Evolutionary conservation across 192 early-diverging fungal species (phyloP), one percentile per base, ranked within the genome.

Genomic region (Coemansia sp.): DNA sequence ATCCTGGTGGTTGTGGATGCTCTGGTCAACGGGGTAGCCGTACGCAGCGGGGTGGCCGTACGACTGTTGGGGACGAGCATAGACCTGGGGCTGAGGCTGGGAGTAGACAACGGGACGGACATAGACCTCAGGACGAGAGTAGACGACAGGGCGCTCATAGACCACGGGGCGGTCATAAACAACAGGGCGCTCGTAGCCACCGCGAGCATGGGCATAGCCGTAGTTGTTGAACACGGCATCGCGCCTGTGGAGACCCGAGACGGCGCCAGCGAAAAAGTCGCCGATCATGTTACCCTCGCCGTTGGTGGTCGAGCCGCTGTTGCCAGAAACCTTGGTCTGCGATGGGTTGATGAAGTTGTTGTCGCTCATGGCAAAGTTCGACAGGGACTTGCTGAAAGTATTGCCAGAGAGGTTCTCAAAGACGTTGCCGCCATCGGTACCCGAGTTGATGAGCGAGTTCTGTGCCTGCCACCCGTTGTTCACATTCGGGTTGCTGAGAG

Each of bases 261-360:
- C 62, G 35, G 51, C 6, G 13, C 37, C 60, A 16, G 36, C 26
- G 9, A 69, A 57, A 9, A 69, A 18, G 60, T 74, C 69, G 20
- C 73, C 73, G 38, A 81, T 72, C 9, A 60, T 38, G 70, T 81
- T 81, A 51, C 37, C 66, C 35, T 56, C 45, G 36, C 78, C 78
- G 60, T 75, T 81, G 60, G 69, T 60, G 43, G 73, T 75, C 28
- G 46, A 21, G 18, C 78, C 78, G 13, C 31, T 57, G 73, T 81
- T 81, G 31, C 78, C 78, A 20, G 62, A 60, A 18, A 69, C 43
- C 23, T 18, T 42, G 53, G 57, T 51, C 60, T 69, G 24, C 23
- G 66, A 66, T 5, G 72, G 69, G 70, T 81, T 81, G 60, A 75
- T 40, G 16, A 69, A 38, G 72, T 75, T 81, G 73, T 66, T 72